Evolutionary conservation across 2,329 filamentous ascomycete species (phyloP).

Genomic region (Colletotrichum australisinense): DNA sequence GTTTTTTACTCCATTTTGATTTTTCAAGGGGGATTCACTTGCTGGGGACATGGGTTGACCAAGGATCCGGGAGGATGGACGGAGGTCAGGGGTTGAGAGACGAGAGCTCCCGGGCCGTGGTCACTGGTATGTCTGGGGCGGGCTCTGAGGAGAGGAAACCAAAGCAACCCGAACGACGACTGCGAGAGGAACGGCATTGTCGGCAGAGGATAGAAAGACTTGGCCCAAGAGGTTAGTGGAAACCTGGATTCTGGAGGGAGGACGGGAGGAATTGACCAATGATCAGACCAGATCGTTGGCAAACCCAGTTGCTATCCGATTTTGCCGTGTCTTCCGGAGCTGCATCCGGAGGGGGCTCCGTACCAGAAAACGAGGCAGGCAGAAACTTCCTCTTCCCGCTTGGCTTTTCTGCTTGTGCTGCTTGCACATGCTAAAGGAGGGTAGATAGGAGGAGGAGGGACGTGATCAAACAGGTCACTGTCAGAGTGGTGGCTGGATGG

Average conservation of each 20-base stretch:
- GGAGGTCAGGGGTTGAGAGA: neutral
- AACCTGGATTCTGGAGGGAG: no score
- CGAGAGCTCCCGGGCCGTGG: neutral
- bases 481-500: neutral
- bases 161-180: no score
- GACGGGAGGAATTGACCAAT: slow-evolving; percentile 7
- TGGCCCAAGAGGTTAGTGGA: no score
- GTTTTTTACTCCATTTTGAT: neutral
- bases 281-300: no score
- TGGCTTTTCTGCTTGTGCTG: no score
- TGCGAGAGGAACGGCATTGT: no score
- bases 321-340: slow-evolving; percentile 17
- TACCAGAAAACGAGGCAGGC: neutral
- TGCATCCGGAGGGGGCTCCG: slow-evolving; percentile 17
- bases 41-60: neutral
- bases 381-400: neutral
- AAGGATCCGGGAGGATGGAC: neutral
- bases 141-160: no score
- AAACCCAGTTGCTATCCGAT: neutral
- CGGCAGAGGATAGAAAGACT: no score
- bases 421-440: neutral
- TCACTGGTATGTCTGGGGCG: no score
- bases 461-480: neutral
- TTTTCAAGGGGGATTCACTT: neutral
- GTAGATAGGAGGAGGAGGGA: no score